Evolutionary conservation across 306 rosid species (phyloP), one percentile per base, ranked within the genome.

Genomic region (Fragaria nilgerrensis): DNA sequence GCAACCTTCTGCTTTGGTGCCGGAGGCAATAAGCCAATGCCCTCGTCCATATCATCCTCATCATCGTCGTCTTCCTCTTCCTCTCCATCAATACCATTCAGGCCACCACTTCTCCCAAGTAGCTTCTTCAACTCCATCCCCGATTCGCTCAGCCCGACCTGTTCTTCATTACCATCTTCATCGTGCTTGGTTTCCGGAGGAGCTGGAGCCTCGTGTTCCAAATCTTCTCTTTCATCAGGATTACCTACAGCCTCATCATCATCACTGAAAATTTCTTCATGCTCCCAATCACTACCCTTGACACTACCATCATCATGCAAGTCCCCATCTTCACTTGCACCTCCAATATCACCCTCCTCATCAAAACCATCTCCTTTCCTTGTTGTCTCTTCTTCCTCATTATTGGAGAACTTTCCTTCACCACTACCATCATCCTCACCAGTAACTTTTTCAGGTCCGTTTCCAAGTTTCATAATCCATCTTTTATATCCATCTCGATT

Each of bases 211-310:
- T 94, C 97, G 27, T 92, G 96, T 80, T 91, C 98, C 82, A 92
- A 84, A 77, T 94, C 96, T 82, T 94, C 96, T 87, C 92, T 87
- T 84, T 94, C 97, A 81, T 90, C 97, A 12, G 89, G 89, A 84
- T 92, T 90, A 75, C 93, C 97, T 83, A 88, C 94, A 23, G 90
- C 90, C 85, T 94, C 97, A 81, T 94, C 98, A 34, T 94, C 98
- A 85, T 94, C 98, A 8, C 96, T 92, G 87, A 94, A 94, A 71
- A 90, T 90, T 73, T 94, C 97, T 82, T 90, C 98, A 72, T 92
- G 98, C 89, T 94, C 97, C 98, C 97, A 94, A 81, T 94, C 97
- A 82, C 72, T 53, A 89, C 98, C 98, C 86, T 88, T 93, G 84
- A 91, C 97, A 68, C 86, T 69, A 79, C 91, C 97, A 68, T 88